A percentile compares a stretch with the other conserved stretches of the same genome.
phyloP scores from a whole-genome alignment of 768 basidiomycete genomes.

The Stropharia rugosoannulata region DNA sequence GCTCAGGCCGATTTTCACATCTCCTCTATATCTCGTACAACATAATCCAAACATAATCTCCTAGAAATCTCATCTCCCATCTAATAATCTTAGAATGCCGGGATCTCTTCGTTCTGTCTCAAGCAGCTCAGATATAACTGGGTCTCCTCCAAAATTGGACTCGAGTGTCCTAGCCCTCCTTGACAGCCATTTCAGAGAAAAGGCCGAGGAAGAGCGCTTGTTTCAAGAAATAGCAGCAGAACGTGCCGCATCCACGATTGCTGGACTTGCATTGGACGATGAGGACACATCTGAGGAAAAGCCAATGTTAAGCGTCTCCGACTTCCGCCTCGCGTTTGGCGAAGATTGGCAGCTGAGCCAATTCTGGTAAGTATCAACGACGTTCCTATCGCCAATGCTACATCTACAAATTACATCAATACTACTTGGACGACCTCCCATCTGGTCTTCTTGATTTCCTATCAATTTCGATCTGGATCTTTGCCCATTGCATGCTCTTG shows the following conservation, averaged over 20 bases:
- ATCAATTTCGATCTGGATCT: too few species aligned
- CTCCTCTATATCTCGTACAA: too few species aligned
- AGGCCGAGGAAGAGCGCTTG: conserved; percentile 41
- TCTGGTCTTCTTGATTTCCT: background rate
- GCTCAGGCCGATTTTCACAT: background rate
- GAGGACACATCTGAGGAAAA: conserved; percentile 25
- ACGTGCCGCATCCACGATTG: conserved; percentile 31
- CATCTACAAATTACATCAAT: background rate
- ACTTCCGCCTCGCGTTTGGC: conserved; percentile 40
- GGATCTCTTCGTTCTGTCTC: conserved; percentile 26
- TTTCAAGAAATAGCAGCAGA: conserved; percentile 39
- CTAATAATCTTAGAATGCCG: conserved; percentile 9
- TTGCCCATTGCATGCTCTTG: background rate
- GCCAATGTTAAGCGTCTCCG: conserved; percentile 42
- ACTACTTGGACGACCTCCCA: background rate
- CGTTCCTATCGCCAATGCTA: background rate
- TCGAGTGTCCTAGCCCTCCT: conserved; percentile 38
- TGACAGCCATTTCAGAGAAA: conserved; percentile 36
- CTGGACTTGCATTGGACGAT: conserved; percentile 27
- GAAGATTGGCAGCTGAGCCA: conserved; percentile 54
- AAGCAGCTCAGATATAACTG: conserved; percentile 24
- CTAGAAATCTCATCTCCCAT: background rate
- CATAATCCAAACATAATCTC: background rate
- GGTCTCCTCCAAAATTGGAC: conserved; percentile 36
- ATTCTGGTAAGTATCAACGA: conserved; percentile 40